Evolutionary conservation across 352 stramenopile species (phyloP), one percentile per base, ranked within the genome.

Genomic region (Phytophthora palmivora): DNA sequence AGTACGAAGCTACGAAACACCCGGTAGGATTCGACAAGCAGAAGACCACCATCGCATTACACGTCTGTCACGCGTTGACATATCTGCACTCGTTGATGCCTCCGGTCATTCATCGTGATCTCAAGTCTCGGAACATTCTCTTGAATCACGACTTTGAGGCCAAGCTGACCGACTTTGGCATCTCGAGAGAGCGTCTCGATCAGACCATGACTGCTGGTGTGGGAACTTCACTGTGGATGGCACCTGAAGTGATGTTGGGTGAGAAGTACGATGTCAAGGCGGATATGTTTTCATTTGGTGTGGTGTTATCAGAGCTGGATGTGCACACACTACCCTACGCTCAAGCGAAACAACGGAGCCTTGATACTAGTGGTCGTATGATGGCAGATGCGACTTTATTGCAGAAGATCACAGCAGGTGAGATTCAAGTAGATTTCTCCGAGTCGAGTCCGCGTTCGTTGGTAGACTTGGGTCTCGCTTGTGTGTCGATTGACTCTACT

Each of bases 161-260:
- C 22, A 89, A 89, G 38, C 48, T 91, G 36, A 86, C 73, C 19
- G 79, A 91, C 54, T 91, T 91, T 70, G 76, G 79, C 10, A 73
- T 85, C 11, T 86, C 70, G 0, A 66, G 75, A 9, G 72, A 87
- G 41, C 67, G 65, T 18, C 38, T 78, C 26, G 72, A 78, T 12
- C 74, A 79, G 28, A 66, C 58, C 0, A 66, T 59, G 58, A 66
- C 58, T n/a, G 58, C 58, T n/a, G 58, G 48, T 36, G 58, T 59
- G 10, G 58, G 58, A 2, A 66, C 58, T 11, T 59, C 58, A 16
- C 32, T 59, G 7, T 66, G 58, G 58, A 59, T 66, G 48, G 58
- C 58, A 7, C 58, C 58, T 0, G 58, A 66, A 10, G 58, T 66
- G 47, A 60, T 61, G 58, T 7, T 67, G 10, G 58, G 58, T 3